A percentile compares a stretch with the other conserved stretches of the same genome.
These are phyloP conservation scores for Tetrapyrgos nigripes DNA, from an alignment of 1,284 basidiomycete genomes.

Conservation along the genomic window DNA sequence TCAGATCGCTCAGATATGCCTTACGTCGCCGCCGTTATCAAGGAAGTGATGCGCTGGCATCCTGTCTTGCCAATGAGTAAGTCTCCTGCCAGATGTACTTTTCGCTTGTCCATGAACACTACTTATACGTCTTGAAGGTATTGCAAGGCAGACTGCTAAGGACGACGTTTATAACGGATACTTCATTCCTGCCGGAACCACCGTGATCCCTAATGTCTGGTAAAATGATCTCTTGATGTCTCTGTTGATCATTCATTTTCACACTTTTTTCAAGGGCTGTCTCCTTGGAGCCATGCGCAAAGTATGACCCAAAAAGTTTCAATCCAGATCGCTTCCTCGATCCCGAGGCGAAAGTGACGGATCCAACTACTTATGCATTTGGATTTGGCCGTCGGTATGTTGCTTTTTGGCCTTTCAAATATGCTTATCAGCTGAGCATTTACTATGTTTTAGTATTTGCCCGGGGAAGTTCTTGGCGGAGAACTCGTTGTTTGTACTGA, in stretches of 20 bases:
- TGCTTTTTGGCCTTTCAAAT: too few species aligned
- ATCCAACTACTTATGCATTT: conserved; percentile 12
- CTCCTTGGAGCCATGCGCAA: conserved; percentile 7
- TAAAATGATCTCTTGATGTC: neutral
- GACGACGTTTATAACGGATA: too few species aligned
- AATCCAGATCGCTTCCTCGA: conserved; percentile 18
- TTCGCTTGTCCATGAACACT: neutral
- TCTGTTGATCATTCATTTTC: neutral
- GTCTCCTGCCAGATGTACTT: neutral
- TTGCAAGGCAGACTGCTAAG: conserved; percentile 4
- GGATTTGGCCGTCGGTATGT: conserved; percentile 16
- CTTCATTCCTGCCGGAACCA: conserved; percentile 10
- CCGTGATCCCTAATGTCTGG: conserved; percentile 18
- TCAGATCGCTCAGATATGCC: conserved; percentile 21
- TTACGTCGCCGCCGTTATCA: conserved; percentile 22
- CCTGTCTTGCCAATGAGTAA: conserved; percentile 1
- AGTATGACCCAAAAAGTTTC: conserved; percentile 12
- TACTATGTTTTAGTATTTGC: conserved; percentile 3
- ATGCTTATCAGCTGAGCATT: neutral
- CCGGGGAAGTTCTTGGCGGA: conserved; percentile 11
- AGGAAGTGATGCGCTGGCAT: conserved; percentile 14
- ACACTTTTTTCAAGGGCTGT: conserved; percentile 8
- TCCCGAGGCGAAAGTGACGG: neutral
- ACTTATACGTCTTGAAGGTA: conserved; percentile 2
- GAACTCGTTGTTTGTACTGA: conserved; percentile 4